Percentiles rank a stretch among this genome's conserved stretches.
Conservation (phyloP, 2,329 filamentous ascomycete genomes). For the Fusarium sp. region DNA sequence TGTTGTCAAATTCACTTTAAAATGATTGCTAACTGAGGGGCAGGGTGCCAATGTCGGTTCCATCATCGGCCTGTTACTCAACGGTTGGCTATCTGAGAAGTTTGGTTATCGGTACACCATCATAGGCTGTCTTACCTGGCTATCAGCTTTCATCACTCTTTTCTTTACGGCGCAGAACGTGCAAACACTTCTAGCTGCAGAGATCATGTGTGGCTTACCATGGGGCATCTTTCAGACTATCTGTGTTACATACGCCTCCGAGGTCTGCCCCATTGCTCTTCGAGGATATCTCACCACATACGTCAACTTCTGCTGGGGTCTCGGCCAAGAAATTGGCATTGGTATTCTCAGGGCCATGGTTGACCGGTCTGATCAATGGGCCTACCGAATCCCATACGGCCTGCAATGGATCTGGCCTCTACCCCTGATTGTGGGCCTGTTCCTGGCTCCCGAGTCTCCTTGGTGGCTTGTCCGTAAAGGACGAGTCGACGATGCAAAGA, state of each 20-base stretch:
- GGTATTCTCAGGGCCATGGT: slow-evolving; percentile 78
- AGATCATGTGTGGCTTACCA: slow-evolving; percentile 38
- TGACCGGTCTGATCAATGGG: slow-evolving; percentile 72
- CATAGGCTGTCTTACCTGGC: slow-evolving; percentile 35
- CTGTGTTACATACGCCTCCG: slow-evolving; percentile 58
- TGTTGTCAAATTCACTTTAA: fast-evolving
- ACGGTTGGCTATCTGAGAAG: slow-evolving; percentile 33
- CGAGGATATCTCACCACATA: slow-evolving; percentile 79
- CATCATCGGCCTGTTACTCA: slow-evolving; percentile 40
- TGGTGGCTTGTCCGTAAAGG: slow-evolving; percentile 80
- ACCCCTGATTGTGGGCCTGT: slow-evolving; percentile 72
- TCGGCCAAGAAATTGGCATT: slow-evolving; percentile 78
- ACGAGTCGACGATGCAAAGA: slow-evolving; percentile 72
- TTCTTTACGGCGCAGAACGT: slow-evolving; percentile 42
- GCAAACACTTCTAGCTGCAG: slow-evolving; percentile 37
- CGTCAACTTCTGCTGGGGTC: slow-evolving; percentile 80
- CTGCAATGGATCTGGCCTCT: slow-evolving; percentile 84
- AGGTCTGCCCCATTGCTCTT: slow-evolving; percentile 78
- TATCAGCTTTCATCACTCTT: slow-evolving; percentile 35
- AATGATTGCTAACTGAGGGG: background rate
- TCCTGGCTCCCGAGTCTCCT: slow-evolving; percentile 75
- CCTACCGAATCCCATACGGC: slow-evolving; percentile 76
- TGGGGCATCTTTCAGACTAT: slow-evolving; percentile 44
- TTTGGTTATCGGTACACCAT: slow-evolving; percentile 41
- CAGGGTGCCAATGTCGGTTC: slow-evolving; percentile 38